These are phyloP conservation scores for Clitopilus hobsonii DNA, from an alignment of 768 basidiomycete genomes.

Conservation along the genomic window DNA sequence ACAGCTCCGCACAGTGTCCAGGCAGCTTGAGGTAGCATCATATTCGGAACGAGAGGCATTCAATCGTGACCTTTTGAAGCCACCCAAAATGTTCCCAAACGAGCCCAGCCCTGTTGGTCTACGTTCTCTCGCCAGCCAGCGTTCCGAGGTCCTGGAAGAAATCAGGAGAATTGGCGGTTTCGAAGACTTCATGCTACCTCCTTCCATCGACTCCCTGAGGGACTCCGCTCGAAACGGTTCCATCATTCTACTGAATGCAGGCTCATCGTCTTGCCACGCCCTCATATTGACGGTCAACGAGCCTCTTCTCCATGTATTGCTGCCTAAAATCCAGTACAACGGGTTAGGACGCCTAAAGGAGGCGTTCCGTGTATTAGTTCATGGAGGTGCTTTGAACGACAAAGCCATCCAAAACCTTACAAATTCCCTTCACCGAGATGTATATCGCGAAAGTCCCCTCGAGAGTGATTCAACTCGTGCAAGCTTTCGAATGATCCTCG, in stretches of 20 bases:
- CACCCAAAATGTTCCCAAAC: neutral
- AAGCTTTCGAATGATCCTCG: neutral
- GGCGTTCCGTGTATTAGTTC: no score
- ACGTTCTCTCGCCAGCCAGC: neutral
- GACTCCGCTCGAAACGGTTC: neutral
- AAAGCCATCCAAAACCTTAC: no score
- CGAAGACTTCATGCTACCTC: neutral
- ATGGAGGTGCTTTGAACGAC: no score
- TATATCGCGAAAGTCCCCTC: neutral
- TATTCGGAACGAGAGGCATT: neutral
- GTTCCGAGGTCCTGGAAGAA: neutral
- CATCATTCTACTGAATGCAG: neutral
- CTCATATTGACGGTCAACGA: no score
- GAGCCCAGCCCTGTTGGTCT: neutral
- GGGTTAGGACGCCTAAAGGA: no score
- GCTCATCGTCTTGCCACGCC: neutral
- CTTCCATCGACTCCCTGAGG: neutral
- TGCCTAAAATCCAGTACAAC: no score
- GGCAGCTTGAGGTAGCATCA: neutral
- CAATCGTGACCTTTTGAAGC: neutral
- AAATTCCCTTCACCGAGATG: neutral
- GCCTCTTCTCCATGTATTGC: no score
- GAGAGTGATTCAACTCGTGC: neutral
- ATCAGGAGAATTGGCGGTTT: neutral
- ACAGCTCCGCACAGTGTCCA: neutral